Conservation (phyloP, 345 rosid species). For the Populus euphratica region DNA sequence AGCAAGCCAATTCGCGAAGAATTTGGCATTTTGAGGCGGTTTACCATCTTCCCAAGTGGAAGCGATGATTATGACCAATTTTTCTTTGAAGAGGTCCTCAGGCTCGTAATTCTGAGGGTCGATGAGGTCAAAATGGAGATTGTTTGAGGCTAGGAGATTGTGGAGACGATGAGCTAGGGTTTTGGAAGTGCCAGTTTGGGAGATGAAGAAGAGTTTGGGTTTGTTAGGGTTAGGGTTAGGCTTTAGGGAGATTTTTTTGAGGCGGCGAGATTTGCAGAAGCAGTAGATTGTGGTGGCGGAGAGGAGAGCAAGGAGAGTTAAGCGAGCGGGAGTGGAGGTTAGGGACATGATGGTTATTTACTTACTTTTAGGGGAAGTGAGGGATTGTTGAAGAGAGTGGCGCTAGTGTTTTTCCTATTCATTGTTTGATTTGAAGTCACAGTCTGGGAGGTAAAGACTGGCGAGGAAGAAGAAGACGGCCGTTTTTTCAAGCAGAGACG, state of each 20-base stretch:
- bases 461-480: too few relatives aligned
- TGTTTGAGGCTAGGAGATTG: slow-evolving; percentile 34
- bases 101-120: slow-evolving; percentile 82
- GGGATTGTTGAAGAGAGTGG: background rate
- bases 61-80: slow-evolving; percentile 57
- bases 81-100: slow-evolving; percentile 76
- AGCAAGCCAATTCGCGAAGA: slow-evolving; percentile 65
- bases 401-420: too few relatives aligned
- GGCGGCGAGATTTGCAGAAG: slow-evolving; percentile 75
- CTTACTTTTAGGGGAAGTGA: background rate
- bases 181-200: slow-evolving; percentile 79
- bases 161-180: slow-evolving; percentile 62
- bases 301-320: slow-evolving; percentile 67
- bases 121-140: slow-evolving; percentile 58
- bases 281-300: slow-evolving; percentile 80
- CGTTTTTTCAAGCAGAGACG: too few relatives aligned
- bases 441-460: too few relatives aligned
- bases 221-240: slow-evolving; percentile 19
- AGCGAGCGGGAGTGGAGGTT: slow-evolving; percentile 50
- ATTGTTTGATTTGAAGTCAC: too few relatives aligned
- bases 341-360: slow-evolving; percentile 34
- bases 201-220: slow-evolving; percentile 53
- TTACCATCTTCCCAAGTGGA: slow-evolving; percentile 91
- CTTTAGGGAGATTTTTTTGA: slow-evolving; percentile 25
- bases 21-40: slow-evolving; percentile 58